phyloP scores from a whole-genome alignment of 1,284 basidiomycete species.

The Cryptococcus sp. region DNA sequence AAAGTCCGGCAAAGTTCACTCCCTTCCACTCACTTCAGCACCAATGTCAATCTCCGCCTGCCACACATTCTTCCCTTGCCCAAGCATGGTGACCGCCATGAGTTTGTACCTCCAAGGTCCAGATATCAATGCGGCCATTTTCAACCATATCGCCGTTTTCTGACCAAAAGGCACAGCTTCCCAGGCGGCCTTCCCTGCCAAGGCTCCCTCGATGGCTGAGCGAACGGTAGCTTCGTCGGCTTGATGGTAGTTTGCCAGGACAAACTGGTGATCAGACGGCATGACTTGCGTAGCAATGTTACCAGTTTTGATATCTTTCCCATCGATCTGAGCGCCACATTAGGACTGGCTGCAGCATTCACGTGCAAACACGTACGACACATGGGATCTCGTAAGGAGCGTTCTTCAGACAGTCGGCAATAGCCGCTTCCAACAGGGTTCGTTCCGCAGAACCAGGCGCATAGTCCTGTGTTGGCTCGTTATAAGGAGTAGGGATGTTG shows the following conservation, averaged over 20 bases:
- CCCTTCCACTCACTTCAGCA: slow-evolving; percentile 78
- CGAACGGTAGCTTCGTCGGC: slow-evolving; percentile 74
- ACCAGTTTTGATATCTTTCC: slow-evolving; percentile 73
- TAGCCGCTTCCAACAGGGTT: slow-evolving; percentile 68
- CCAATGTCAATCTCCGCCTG: slow-evolving; percentile 99
- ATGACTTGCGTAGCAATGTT: slow-evolving; percentile 74
- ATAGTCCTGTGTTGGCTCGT: slow-evolving; percentile 58
- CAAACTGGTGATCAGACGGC: slow-evolving; percentile 76
- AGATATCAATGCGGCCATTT: slow-evolving; percentile 89
- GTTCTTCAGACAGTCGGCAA: slow-evolving; percentile 76
- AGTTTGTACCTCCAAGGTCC: slow-evolving; percentile 92
- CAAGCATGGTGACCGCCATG: slow-evolving; percentile 94
- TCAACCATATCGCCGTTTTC: slow-evolving; percentile 93
- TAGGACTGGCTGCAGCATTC: slow-evolving; percentile 56
- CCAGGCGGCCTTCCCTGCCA: slow-evolving; percentile 84
- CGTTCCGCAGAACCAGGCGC: slow-evolving; percentile 78
- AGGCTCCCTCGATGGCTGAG: slow-evolving; percentile 81
- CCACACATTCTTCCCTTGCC: slow-evolving; percentile 98
- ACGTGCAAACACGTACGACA: slow-evolving; percentile 83
- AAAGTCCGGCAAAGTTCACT: too few species aligned
- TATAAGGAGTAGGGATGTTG: background rate
- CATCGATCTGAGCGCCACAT: slow-evolving; percentile 1
- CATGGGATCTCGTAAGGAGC: slow-evolving; percentile 89
- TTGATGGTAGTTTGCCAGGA: slow-evolving; percentile 84
- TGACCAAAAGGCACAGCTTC: slow-evolving; percentile 94